Conservation (phyloP, 345 rosid genomes). For the Garcia nutans region DNA sequence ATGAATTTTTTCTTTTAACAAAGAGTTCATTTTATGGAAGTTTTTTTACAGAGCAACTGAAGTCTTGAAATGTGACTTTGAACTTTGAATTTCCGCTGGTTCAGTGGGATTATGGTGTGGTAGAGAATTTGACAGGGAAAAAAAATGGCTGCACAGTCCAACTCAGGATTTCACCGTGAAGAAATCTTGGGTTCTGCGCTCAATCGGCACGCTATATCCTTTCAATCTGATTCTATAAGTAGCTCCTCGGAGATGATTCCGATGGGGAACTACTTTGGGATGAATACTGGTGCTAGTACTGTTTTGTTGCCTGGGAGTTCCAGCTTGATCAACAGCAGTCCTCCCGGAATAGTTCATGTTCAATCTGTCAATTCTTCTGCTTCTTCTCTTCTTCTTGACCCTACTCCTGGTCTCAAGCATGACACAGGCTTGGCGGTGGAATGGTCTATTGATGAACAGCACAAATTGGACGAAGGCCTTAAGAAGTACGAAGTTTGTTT, state of each 20-base stretch:
- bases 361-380: conserved; percentile 31
- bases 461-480: conserved; percentile 67
- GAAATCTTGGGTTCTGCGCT: conserved; percentile 36
- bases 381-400: conserved; percentile 54
- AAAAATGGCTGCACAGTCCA: conserved; percentile 66
- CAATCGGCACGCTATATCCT: conserved; percentile 51
- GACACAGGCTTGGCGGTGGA: conserved; percentile 68
- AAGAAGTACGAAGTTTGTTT: conserved; percentile 45
- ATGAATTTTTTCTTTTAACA: background rate
- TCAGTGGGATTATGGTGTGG: background rate
- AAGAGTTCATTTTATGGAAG: background rate
- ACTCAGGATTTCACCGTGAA: conserved; percentile 43
- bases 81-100: background rate
- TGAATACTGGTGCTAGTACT: conserved; percentile 9
- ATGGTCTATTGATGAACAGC: conserved; percentile 81
- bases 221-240: conserved; percentile 43
- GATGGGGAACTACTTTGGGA: conserved; percentile 49
- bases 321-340: conserved; percentile 32
- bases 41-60: background rate
- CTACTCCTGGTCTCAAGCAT: conserved; percentile 50
- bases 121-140: conserved; percentile 9
- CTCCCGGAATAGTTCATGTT: conserved; percentile 28
- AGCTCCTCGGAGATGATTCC: conserved; percentile 52
- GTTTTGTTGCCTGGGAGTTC: conserved; percentile 41
- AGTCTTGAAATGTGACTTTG: background rate